Percentiles rank a stretch among this genome's conserved stretches.
Evolutionary conservation across 176 grass and related monocot species (phyloP).

Genomic region (Bothriochloa decipiens): DNA sequence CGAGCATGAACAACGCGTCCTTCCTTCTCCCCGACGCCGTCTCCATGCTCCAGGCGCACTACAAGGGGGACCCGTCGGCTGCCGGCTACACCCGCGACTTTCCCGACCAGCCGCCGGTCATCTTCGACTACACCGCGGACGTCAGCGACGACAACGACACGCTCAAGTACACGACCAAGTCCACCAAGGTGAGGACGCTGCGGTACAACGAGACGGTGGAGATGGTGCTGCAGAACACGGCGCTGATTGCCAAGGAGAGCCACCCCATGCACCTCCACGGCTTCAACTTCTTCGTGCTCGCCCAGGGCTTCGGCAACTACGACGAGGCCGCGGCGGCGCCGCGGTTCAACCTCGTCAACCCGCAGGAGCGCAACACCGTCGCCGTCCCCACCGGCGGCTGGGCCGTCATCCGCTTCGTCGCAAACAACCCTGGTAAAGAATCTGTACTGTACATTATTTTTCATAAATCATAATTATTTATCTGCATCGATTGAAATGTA

Average conservation of each 20-base stretch:
- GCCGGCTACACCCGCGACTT: neutral
- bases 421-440: neutral
- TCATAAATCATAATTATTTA: too few species aligned
- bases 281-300: neutral
- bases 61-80: neutral
- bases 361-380: neutral
- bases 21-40: neutral
- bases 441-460: too few species aligned
- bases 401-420: neutral
- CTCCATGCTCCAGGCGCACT: neutral
- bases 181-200: neutral
- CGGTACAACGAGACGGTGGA: neutral
- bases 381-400: neutral
- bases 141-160: neutral
- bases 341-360: neutral
- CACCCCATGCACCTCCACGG: neutral
- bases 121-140: neutral
- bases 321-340: neutral
- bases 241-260: neutral
- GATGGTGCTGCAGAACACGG: neutral
- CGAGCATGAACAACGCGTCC: neutral
- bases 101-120: neutral
- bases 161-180: neutral
- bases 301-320: neutral
- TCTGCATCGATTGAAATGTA: too few species aligned